Evolutionary conservation across 306 rosid genomes (phyloP).

Genomic region (Trifolium dubium): DNA sequence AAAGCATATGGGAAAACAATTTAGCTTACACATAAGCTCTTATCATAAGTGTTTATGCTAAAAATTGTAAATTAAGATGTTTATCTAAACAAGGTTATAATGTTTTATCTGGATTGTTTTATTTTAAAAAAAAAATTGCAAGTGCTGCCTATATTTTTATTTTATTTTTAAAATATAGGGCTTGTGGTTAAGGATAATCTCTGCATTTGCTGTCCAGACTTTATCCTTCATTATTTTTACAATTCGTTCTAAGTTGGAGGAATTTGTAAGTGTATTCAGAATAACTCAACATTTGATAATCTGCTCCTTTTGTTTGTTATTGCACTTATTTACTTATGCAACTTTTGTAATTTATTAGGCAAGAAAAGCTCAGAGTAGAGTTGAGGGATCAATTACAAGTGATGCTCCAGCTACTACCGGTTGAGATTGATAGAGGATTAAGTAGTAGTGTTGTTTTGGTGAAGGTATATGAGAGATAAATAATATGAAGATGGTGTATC

Average conservation of each 20-base stretch:
- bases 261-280: conserved; percentile 50
- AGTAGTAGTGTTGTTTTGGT: too few relatives aligned
- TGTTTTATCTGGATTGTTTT: neutral
- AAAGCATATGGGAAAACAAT: too few relatives aligned
- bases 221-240: conserved; percentile 47
- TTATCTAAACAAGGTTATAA: too few relatives aligned
- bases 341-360: conserved; percentile 42
- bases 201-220: conserved; percentile 67
- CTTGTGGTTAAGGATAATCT: conserved; percentile 74
- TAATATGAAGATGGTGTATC: too few relatives aligned
- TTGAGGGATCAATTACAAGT: conserved; percentile 13
- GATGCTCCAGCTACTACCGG: neutral
- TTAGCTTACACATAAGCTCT: too few relatives aligned
- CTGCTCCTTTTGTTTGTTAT: neutral
- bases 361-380: conserved; percentile 52
- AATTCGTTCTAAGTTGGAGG: conserved; percentile 66
- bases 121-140: neutral
- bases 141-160: neutral
- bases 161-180: conserved; percentile 45
- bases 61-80: too few relatives aligned
- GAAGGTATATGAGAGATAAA: too few relatives aligned
- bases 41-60: too few relatives aligned
- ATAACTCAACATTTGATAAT: neutral
- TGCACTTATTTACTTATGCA: neutral
- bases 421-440: neutral